A percentile compares a stretch with the other conserved stretches of the same genome.
These are phyloP conservation scores for Myxozyma udenii DNA, from an alignment of 805 yeast genomes.

Conservation along the genomic window DNA sequence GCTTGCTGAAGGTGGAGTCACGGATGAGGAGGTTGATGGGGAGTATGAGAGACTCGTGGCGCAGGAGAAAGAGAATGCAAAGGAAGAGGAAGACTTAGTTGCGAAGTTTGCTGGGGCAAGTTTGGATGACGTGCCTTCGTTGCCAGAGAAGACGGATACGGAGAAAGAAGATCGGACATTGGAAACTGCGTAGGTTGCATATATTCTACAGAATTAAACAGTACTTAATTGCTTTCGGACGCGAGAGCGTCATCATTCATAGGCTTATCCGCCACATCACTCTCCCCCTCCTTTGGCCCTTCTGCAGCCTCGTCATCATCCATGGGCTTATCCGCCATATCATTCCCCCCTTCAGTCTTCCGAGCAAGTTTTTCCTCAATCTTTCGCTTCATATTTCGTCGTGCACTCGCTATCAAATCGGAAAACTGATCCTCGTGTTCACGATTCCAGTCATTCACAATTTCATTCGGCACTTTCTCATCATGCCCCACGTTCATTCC, in stretches of 20 bases:
- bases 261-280: too few relatives aligned
- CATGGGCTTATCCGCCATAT: not conserved
- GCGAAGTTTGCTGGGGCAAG: constrained; percentile 10
- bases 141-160: not conserved
- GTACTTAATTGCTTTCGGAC: too few relatives aligned
- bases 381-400: constrained; percentile 6
- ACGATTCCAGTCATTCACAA: constrained; percentile 30
- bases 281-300: not conserved
- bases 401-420: constrained; percentile 32
- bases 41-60: constrained; percentile 42
- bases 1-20: constrained; percentile 36
- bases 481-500: constrained; percentile 12
- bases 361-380: not conserved
- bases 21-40: constrained; percentile 41
- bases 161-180: too few relatives aligned
- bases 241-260: too few relatives aligned
- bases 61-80: constrained; percentile 29
- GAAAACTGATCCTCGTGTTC: constrained; percentile 31
- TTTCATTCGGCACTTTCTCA: constrained; percentile 28
- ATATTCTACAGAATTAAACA: too few relatives aligned
- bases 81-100: constrained; percentile 6
- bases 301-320: not conserved
- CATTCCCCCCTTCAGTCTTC: not conserved
- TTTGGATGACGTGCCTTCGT: constrained; percentile 14
- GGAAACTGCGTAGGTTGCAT: too few relatives aligned